Evolutionary conservation across 2,329 filamentous ascomycete genomes (phyloP), one percentile per base, ranked within the genome.

Genomic region (Colletotrichum orchidophilum): DNA sequence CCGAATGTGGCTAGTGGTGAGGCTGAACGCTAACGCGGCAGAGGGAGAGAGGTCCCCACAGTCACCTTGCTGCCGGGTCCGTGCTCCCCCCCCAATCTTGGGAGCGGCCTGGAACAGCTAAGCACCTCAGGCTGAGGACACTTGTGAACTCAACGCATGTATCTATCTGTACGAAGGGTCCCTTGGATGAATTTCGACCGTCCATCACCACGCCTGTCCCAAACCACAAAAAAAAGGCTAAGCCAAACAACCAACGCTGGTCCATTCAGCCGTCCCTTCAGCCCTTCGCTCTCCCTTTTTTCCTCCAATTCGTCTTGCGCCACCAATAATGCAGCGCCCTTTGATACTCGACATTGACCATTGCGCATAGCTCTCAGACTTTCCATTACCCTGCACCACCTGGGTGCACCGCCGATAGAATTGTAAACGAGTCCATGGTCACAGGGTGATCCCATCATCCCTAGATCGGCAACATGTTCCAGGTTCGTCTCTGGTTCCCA

Each of bases 391-490:
- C 21, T 31, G 24, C 42, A 31, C 46, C 60, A 9, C 54, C 62
- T 12, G n/a, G n/a, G n/a, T n/a, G n/a, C n/a, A n/a, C n/a, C n/a
- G n/a, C n/a, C n/a, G n/a, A n/a, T 2, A 0, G 29, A 9, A 46
- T 57, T 52, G 42, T 52, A 52, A 42, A 63, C 42, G 42, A 52
- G 33, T 54, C 42, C 64, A 71, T 71, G 68, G 68, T 71, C 68
- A 71, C 68, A 68, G 68, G 68, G 68, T 63, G n/a, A 71, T 71
- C 68, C 64, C 68, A 68, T 71, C 62, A 66, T 59, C 66, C 70
- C 55, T 66, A 63, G 71, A 66, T 63, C 60, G 68, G 67, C 74
- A 70, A 62, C 62, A 77, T 77, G 76, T 77, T 77, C 73, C 75
- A 77, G 66, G 76, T 77, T 65, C 54, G 72, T 72, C 62, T 62